Conservation (phyloP, 768 basidiomycete species). For the Mycena capillaripes region DNA sequence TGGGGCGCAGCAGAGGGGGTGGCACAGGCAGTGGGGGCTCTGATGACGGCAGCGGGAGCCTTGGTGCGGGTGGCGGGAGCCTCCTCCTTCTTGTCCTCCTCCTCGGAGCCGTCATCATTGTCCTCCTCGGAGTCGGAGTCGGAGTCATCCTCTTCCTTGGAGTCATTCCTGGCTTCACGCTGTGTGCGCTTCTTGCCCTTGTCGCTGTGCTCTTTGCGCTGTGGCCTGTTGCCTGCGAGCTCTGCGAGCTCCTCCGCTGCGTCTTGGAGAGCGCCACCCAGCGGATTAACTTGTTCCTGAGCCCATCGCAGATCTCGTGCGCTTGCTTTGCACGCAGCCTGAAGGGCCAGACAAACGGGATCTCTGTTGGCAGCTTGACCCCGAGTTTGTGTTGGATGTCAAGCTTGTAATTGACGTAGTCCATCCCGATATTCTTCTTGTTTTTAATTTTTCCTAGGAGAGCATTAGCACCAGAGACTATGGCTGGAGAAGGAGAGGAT, state of each 20-base stretch:
- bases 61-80: too few species aligned
- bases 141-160: too few species aligned
- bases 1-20: too few species aligned
- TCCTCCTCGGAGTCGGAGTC: too few species aligned
- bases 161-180: too few species aligned
- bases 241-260: background rate
- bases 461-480: too few species aligned
- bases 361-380: background rate
- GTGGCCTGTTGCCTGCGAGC: background rate
- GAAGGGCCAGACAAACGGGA: background rate
- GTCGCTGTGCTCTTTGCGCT: background rate
- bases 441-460: background rate
- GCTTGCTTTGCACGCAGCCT: background rate
- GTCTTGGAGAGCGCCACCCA: background rate
- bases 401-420: background rate
- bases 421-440: background rate
- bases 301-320: background rate
- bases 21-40: too few species aligned
- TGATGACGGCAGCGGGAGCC: too few species aligned
- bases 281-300: background rate
- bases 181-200: background rate
- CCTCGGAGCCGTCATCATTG: too few species aligned
- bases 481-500: too few species aligned
- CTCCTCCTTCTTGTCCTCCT: too few species aligned
- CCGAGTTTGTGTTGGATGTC: background rate